A percentile compares a stretch with the other conserved stretches of the same genome.
phyloP scores from a whole-genome alignment of 345 rosid species.

The Syzygium grande region DNA sequence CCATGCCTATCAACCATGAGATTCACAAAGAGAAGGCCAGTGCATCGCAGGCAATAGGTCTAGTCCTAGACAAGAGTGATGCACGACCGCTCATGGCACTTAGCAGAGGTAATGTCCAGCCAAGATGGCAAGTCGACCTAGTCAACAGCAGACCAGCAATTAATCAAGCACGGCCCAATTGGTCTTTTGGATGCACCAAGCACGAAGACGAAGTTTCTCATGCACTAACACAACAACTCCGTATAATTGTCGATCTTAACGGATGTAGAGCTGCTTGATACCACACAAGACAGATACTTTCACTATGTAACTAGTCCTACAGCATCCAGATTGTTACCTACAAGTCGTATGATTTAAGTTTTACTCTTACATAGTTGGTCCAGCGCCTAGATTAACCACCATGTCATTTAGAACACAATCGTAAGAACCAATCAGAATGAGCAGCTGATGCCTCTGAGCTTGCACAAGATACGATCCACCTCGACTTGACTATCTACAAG shows the following conservation, averaged over 20 bases:
- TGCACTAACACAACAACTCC: not conserved
- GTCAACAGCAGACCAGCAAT: not conserved
- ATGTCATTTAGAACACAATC: not conserved
- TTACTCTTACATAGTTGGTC: not conserved
- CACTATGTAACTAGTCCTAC: not conserved
- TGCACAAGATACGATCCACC: conserved; percentile 18
- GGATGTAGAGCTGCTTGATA: not conserved
- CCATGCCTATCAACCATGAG: too few species aligned
- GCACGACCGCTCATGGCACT: not conserved
- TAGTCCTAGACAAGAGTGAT: not conserved
- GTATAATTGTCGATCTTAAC: not conserved
- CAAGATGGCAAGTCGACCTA: not conserved
- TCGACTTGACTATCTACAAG: conserved; percentile 55
- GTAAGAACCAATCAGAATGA: not conserved
- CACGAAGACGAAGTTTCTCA: not conserved
- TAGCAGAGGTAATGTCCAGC: not conserved
- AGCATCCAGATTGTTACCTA: not conserved
- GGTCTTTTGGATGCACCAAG: not conserved
- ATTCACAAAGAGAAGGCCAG: too few species aligned
- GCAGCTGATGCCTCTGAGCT: not conserved
- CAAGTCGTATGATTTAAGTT: not conserved
- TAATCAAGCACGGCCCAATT: not conserved
- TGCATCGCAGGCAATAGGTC: too few species aligned
- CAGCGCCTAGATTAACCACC: not conserved
- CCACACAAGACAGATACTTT: not conserved